phyloP scores from a whole-genome alignment of 192 early-diverging fungal genomes.

The Podochytrium sp. region DNA sequence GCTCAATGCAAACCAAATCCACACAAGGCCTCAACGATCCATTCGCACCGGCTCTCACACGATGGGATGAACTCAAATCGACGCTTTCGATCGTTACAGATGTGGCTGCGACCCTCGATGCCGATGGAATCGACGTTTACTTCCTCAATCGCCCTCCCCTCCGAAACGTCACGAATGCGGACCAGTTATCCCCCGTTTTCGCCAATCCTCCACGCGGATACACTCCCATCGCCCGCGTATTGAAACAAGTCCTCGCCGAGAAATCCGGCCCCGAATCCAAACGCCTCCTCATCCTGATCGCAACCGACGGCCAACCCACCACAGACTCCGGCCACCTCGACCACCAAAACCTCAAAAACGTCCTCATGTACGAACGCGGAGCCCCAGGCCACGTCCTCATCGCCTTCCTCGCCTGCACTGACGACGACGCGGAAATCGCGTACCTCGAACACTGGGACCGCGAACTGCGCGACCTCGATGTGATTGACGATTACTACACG shows the following conservation, averaged over 20 bases:
- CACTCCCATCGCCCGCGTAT: constrained; percentile 18
- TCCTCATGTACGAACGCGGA: constrained; percentile 8
- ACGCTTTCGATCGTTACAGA: constrained; percentile 21
- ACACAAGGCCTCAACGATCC: constrained; percentile 16
- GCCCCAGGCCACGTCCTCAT: constrained; percentile 11
- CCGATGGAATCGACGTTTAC: constrained; percentile 31
- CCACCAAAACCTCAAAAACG: constrained; percentile 6
- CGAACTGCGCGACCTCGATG: constrained; percentile 3
- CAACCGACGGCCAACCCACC: constrained; percentile 25
- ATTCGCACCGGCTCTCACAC: constrained; percentile 14
- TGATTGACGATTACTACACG: constrained; percentile 21
- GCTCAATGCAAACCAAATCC: constrained; percentile 15
- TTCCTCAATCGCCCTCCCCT: constrained; percentile 25
- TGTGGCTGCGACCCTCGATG: constrained; percentile 22
- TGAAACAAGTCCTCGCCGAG: constrained; percentile 10
- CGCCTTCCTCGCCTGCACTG: constrained; percentile 22
- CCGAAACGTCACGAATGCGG: constrained; percentile 2
- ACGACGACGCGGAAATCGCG: constrained; percentile 21
- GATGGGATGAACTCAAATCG: constrained; percentile 33
- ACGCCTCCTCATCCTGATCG: constrained; percentile 19
- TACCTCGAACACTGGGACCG: constrained; percentile 29
- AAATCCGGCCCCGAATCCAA: constrained; percentile 3
- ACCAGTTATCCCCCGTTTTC: neutral
- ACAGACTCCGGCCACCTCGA: constrained; percentile 4
- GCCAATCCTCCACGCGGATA: neutral